Conservation (phyloP, 2,329 filamentous ascomycete genomes). For the Cryphonectria japonica region DNA sequence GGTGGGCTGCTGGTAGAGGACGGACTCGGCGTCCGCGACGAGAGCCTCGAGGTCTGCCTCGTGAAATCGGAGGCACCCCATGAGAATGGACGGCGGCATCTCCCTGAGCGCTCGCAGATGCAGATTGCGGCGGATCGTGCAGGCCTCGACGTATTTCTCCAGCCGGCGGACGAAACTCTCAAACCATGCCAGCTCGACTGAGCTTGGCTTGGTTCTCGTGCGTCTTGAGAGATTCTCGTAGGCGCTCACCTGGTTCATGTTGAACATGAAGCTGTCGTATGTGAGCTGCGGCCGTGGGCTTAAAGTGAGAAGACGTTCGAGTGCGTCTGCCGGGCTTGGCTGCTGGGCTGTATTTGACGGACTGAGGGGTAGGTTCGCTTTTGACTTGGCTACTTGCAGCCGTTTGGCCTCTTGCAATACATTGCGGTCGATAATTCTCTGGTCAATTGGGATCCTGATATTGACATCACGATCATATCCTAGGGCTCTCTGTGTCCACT, state of each 20-base stretch:
- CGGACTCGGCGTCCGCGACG: neutral
- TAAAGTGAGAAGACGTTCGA: neutral
- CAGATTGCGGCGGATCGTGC: neutral
- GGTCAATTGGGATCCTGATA: neutral
- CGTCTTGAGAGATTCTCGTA: neutral
- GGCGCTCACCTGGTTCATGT: neutral
- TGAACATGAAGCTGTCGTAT: slow-evolving; percentile 8
- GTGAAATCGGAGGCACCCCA: neutral
- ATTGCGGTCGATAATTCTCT: too few species aligned
- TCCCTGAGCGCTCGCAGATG: neutral
- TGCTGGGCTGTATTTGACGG: neutral
- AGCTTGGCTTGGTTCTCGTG: neutral
- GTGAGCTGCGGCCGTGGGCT: slow-evolving; percentile 1
- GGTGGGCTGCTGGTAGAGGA: neutral
- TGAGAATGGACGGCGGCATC: neutral
- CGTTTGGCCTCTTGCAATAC: neutral
- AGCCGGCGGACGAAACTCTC: neutral
- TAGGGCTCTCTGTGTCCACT: neutral
- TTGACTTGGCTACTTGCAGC: neutral
- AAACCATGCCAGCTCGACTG: neutral
- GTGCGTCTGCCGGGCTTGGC: neutral
- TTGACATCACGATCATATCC: fast-evolving
- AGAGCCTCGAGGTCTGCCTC: neutral
- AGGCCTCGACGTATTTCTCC: slow-evolving; percentile 5
- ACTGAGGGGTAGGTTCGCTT: neutral